A percentile compares a stretch with the other conserved stretches of the same genome.
phyloP scores from a whole-genome alignment of 106 monocot genomes.

The Dioscorea alata region DNA sequence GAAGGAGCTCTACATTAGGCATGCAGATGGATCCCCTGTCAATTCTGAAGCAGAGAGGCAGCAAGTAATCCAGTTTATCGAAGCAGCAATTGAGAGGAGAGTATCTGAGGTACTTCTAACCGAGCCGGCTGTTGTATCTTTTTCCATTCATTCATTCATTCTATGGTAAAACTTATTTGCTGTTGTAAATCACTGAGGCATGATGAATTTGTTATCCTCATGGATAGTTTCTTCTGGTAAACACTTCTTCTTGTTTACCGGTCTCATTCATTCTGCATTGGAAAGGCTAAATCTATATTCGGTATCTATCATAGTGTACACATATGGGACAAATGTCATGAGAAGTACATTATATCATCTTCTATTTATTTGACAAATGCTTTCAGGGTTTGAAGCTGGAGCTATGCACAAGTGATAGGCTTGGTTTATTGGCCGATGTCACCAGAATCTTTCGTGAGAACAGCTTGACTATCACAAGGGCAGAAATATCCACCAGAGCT shows the following conservation, averaged over 20 bases:
- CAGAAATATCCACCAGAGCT: constrained; percentile 21
- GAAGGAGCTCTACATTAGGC: constrained; percentile 12
- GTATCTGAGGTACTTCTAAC: constrained; percentile 4
- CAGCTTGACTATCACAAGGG: constrained; percentile 24
- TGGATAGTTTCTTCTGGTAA: no score
- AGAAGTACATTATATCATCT: no score
- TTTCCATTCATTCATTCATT: no score
- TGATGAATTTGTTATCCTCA: background rate
- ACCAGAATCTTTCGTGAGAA: constrained; percentile 37
- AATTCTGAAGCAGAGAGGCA: constrained; percentile 7
- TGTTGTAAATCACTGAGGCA: no score
- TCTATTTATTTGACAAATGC: no score
- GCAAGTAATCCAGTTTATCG: constrained; percentile 1
- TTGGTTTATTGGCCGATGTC: constrained; percentile 22
- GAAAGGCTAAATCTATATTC: no score
- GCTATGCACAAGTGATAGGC: constrained; percentile 19
- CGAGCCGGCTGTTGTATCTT: no score
- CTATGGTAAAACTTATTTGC: no score
- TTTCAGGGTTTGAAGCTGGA: constrained; percentile 37
- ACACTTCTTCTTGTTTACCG: no score
- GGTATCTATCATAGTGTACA: no score
- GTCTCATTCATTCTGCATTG: no score
- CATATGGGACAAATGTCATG: no score
- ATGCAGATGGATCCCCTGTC: constrained; percentile 4
- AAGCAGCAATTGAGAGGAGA: constrained; percentile 9